A percentile compares a stretch with the other conserved stretches of the same genome.
These are phyloP conservation scores for Fagopyrum tataricum DNA, from an alignment of 148 eudicot species.

Conservation along the genomic window DNA sequence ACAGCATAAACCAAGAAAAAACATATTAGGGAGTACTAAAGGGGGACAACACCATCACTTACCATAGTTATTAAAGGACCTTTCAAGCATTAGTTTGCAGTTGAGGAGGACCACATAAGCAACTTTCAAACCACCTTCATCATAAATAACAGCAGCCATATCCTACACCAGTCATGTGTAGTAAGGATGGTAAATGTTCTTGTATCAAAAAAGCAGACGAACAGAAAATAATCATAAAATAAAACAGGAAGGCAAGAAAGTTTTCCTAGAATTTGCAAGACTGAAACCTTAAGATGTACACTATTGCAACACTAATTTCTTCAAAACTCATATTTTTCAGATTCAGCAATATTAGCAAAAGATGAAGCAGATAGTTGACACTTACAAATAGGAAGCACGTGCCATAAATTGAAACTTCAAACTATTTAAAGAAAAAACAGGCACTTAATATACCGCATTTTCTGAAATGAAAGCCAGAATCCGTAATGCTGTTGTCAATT, in stretches of 20 bases:
- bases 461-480: slow-evolving; percentile 87
- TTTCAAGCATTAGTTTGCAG: slow-evolving; percentile 86
- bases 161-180: slow-evolving; percentile 39
- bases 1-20: neutral
- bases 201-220: neutral
- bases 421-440: slow-evolving; percentile 1
- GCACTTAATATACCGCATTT: slow-evolving; percentile 50
- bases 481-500: slow-evolving; percentile 83
- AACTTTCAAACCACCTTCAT: slow-evolving; percentile 87
- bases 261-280: neutral
- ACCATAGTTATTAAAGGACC: slow-evolving; percentile 95
- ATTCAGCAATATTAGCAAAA: neutral
- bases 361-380: neutral
- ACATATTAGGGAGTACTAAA: neutral
- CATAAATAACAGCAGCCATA: slow-evolving; percentile 75
- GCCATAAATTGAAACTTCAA: neutral
- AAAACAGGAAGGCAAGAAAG: neutral
- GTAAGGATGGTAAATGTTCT: neutral
- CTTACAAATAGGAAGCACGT: neutral
- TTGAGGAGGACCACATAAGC: slow-evolving; percentile 80
- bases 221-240: neutral
- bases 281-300: neutral
- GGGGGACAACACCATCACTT: slow-evolving; percentile 19
- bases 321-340: neutral
- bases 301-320: neutral